These are phyloP conservation scores for Venturia effusa DNA, from an alignment of 2,329 filamentous ascomycete species.

Conservation along the genomic window DNA sequence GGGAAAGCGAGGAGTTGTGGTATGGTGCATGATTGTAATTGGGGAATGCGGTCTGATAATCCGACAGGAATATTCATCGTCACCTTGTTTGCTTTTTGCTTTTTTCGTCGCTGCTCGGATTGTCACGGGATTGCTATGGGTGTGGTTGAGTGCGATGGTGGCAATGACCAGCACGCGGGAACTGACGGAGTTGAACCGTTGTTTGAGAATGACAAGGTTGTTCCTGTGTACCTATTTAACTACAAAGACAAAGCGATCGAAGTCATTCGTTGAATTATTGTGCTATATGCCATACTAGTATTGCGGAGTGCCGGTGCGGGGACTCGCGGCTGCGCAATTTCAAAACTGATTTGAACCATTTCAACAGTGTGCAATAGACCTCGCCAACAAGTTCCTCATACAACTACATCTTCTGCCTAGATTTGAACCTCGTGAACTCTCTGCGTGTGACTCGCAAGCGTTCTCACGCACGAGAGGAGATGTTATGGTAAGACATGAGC, in stretches of 20 bases:
- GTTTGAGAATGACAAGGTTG: not conserved
- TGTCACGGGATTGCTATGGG: not conserved
- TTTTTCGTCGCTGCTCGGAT: not conserved
- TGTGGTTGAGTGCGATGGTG: not conserved
- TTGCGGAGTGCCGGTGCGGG: not conserved
- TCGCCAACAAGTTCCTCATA: not conserved
- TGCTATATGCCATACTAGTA: no score
- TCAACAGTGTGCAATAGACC: not conserved
- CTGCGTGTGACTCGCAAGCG: no score
- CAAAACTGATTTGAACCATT: not conserved
- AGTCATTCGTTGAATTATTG: not conserved
- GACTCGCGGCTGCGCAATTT: not conserved
- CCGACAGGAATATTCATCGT: not conserved
- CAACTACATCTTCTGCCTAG: not conserved
- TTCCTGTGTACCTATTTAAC: not conserved
- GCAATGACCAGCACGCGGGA: not conserved
- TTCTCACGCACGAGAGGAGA: no score
- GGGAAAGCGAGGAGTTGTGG: slow-evolving; percentile 7
- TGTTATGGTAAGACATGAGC: no score
- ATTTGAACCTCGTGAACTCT: not conserved
- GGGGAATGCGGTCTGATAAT: not conserved
- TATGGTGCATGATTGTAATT: slow-evolving; percentile 1
- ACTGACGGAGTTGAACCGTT: not conserved
- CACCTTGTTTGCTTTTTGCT: not conserved
- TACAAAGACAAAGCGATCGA: not conserved